These are phyloP conservation scores for Pythium phragmitis DNA, from an alignment of 352 stramenopile genomes.

Conservation along the genomic window DNA sequence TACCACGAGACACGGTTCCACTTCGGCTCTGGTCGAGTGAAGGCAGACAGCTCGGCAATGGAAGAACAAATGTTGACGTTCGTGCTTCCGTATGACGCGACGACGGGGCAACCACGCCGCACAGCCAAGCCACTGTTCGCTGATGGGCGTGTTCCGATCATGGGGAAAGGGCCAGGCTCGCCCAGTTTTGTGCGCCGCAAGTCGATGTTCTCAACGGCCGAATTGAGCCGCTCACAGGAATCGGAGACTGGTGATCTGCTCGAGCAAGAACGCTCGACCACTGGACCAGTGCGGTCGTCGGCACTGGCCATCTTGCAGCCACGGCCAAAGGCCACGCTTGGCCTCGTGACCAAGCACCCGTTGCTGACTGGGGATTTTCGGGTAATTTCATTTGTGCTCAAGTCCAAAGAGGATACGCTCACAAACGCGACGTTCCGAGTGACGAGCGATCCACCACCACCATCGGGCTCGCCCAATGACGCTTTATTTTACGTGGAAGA, in stretches of 20 bases:
- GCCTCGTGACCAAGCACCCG: constrained; percentile 49
- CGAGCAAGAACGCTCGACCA: constrained; percentile 40
- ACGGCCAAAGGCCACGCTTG: constrained; percentile 58
- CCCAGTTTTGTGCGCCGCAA: constrained; percentile 80
- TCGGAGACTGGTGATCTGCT: constrained; percentile 20
- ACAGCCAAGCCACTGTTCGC: constrained; percentile 37
- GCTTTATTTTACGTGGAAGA: constrained; percentile 63
- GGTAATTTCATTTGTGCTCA: constrained; percentile 56
- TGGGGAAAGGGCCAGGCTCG: constrained; percentile 80
- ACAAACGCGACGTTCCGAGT: constrained; percentile 53
- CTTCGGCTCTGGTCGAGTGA: constrained; percentile 29
- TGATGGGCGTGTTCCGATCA: constrained; percentile 71
- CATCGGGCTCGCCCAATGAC: constrained; percentile 38
- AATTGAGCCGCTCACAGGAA: constrained; percentile 33
- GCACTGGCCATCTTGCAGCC: constrained; percentile 70
- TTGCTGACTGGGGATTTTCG: constrained; percentile 70
- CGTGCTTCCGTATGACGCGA: constrained; percentile 49
- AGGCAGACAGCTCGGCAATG: constrained; percentile 16
- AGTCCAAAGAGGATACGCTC: constrained; percentile 67
- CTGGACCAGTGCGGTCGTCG: constrained; percentile 38
- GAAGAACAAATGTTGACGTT: constrained; percentile 58
- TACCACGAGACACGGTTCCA: constrained; percentile 71
- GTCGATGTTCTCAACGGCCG: constrained; percentile 67
- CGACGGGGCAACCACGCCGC: constrained; percentile 3
- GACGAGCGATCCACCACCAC: constrained; percentile 50